phyloP scores from a whole-genome alignment of 1,139 yeast species.

The Yamadazyma kanchanaburiensis region DNA sequence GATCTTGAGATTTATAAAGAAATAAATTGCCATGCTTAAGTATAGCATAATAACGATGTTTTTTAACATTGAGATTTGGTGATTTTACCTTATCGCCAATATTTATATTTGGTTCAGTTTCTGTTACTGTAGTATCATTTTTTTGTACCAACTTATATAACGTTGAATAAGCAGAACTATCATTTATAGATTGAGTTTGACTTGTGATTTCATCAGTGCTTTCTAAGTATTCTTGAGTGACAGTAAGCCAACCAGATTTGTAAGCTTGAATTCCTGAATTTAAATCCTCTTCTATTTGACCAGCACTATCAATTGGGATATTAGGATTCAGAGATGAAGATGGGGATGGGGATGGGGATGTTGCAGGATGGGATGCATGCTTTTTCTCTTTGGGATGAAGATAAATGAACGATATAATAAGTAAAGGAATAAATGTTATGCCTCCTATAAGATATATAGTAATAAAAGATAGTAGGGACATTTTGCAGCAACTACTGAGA shows the following conservation, averaged over 20 bases:
- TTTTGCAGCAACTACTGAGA: no score
- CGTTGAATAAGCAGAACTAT: slow-evolving; percentile 55
- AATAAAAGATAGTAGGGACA: slow-evolving; percentile 10
- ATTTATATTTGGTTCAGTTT: slow-evolving; percentile 4
- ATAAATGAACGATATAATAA: slow-evolving; percentile 34
- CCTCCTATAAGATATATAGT: slow-evolving; percentile 66
- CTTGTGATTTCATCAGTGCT: slow-evolving; percentile 34
- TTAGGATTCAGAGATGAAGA: background rate
- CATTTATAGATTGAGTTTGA: slow-evolving; percentile 34
- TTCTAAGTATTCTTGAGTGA: slow-evolving; percentile 71
- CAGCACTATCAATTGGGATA: slow-evolving; percentile 42
- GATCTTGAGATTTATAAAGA: slow-evolving; percentile 66
- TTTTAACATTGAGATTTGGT: slow-evolving; percentile 26
- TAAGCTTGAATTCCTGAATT: slow-evolving; percentile 63
- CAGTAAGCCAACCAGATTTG: slow-evolving; percentile 78
- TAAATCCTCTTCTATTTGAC: slow-evolving; percentile 57
- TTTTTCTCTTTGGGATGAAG: slow-evolving; percentile 25
- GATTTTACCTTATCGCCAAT: slow-evolving; percentile 7
- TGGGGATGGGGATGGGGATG: background rate
- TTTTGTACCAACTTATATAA: slow-evolving; percentile 55
- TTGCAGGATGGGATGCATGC: background rate
- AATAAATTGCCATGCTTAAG: slow-evolving; percentile 84
- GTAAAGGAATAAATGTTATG: slow-evolving; percentile 66
- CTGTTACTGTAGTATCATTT: slow-evolving; percentile 10
- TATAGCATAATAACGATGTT: slow-evolving; percentile 64